phyloP scores from a whole-genome alignment of 768 basidiomycete species.

The Podaxis sp. region DNA sequence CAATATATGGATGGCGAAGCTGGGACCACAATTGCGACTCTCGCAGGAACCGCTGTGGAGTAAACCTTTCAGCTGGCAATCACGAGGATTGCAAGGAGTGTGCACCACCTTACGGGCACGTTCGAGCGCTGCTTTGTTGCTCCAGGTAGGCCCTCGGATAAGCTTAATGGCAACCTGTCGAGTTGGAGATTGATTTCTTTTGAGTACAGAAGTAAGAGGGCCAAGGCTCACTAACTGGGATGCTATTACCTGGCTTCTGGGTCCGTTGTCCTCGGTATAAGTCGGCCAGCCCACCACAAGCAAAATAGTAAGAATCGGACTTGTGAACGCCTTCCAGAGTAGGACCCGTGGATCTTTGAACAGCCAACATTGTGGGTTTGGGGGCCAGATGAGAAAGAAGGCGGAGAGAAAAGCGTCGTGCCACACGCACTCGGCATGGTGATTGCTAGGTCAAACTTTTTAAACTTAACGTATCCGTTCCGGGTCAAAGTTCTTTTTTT shows the following conservation, averaged over 20 bases:
- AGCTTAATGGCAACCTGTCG: constrained; percentile 17
- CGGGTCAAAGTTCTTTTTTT: too few relatives aligned
- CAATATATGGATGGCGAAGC: constrained; percentile 14
- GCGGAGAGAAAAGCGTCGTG: too few relatives aligned
- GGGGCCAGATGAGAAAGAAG: too few relatives aligned
- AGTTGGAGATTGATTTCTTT: neutral
- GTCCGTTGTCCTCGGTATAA: constrained; percentile 19
- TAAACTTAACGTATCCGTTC: too few relatives aligned
- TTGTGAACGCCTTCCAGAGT: constrained; percentile 5
- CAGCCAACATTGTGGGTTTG: too few relatives aligned
- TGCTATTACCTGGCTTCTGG: neutral
- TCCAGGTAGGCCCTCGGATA: constrained; percentile 5
- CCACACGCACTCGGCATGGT: too few relatives aligned
- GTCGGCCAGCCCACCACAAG: constrained; percentile 20
- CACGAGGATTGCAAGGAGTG: neutral
- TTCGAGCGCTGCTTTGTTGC: neutral
- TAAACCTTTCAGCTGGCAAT: neutral
- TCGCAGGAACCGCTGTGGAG: constrained; percentile 15
- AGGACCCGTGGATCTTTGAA: neutral
- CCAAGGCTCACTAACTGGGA: neutral
- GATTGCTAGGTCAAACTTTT: too few relatives aligned
- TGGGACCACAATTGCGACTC: constrained; percentile 17
- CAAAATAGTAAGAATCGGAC: constrained; percentile 15
- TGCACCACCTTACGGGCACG: neutral
- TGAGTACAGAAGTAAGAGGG: neutral